Evolutionary conservation across 1,284 basidiomycete genomes (phyloP).

Genomic region (Athelia sp.): DNA sequence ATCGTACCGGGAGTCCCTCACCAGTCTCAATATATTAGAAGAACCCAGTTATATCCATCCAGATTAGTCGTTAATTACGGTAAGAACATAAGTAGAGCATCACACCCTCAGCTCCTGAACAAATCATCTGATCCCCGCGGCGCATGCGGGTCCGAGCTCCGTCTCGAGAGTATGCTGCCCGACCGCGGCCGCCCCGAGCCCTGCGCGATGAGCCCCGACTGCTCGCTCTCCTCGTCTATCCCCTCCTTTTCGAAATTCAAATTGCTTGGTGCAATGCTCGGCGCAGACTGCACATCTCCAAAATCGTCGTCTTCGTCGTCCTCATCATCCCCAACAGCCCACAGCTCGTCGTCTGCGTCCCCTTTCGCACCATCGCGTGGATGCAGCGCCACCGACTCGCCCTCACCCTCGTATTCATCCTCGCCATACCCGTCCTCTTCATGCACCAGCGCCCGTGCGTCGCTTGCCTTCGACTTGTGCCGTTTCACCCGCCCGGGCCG

Average conservation of each 20-base stretch:
- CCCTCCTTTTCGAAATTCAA: slow-evolving; percentile 1
- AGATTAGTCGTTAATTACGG: no score
- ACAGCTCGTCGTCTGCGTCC: slow-evolving; percentile 40
- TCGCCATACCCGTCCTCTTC: slow-evolving; percentile 23
- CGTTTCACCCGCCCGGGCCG: slow-evolving; percentile 7
- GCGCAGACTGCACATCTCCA: slow-evolving; percentile 6
- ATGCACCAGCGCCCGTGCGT: slow-evolving; percentile 9
- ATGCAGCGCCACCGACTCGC: slow-evolving; percentile 29
- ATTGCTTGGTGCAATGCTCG: slow-evolving; percentile 3
- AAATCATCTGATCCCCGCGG: background rate
- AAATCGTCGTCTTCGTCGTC: slow-evolving; percentile 29
- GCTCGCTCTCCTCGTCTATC: slow-evolving; percentile 4
- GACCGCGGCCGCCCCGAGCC: background rate
- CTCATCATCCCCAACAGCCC: slow-evolving; percentile 68
- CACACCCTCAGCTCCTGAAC: no score
- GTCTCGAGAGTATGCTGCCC: background rate
- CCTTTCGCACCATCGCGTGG: slow-evolving; percentile 27
- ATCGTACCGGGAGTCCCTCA: no score
- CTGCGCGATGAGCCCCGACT: background rate
- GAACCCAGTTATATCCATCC: no score
- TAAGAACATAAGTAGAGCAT: no score
- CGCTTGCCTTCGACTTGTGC: slow-evolving; percentile 10
- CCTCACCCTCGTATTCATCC: slow-evolving; percentile 18
- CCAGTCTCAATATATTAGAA: no score
- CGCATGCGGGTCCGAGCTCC: background rate